A percentile compares a stretch with the other conserved stretches of the same genome.
phyloP scores from a whole-genome alignment of 306 rosid species.

The Gastrolobium villosum region DNA sequence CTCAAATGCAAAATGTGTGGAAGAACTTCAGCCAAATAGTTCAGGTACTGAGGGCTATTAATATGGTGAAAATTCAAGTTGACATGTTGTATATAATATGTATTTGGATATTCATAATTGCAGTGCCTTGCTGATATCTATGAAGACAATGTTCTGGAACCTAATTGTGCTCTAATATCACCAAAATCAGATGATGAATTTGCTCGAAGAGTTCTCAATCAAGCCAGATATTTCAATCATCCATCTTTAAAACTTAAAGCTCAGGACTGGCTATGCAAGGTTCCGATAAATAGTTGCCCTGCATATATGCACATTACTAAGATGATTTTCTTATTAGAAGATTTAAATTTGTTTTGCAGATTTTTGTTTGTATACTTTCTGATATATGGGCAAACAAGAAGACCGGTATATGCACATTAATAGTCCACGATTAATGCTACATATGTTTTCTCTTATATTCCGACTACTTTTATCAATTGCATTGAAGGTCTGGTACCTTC shows the following conservation, averaged over 20 bases:
- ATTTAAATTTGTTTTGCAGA: too few relatives aligned
- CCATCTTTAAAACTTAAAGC: too few relatives aligned
- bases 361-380: constrained; percentile 22
- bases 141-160: background rate
- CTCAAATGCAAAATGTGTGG: constrained; percentile 20
- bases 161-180: background rate
- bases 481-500: constrained; percentile 44
- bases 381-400: constrained; percentile 5
- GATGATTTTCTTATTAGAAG: too few relatives aligned
- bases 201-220: background rate
- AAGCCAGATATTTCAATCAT: background rate
- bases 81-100: too few relatives aligned
- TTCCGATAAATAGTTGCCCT: too few relatives aligned
- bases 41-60: constrained; percentile 7
- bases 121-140: background rate
- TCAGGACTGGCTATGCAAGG: too few relatives aligned
- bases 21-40: background rate
- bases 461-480: constrained; percentile 5
- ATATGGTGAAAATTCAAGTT: too few relatives aligned
- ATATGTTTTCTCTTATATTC: background rate
- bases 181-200: background rate
- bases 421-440: background rate
- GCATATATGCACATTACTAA: too few relatives aligned
- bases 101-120: background rate
- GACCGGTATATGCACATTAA: background rate